Conservation (phyloP, 805 yeast genomes). For the Ogataea chonburiensis region DNA sequence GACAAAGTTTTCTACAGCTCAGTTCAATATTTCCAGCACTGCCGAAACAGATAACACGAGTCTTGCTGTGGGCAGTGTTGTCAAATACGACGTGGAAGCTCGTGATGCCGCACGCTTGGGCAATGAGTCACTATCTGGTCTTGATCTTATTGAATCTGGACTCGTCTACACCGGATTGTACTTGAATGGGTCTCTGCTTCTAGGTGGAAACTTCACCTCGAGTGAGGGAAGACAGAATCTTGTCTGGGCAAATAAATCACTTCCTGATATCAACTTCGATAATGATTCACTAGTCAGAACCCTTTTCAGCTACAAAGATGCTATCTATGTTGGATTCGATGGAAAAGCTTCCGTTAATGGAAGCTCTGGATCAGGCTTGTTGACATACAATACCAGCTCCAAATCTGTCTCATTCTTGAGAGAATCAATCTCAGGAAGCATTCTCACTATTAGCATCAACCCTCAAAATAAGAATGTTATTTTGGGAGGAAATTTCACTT, state of each 20-base stretch:
- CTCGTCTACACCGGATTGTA: conserved; percentile 37
- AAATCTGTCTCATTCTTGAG: conserved; percentile 41
- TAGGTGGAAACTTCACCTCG: conserved; percentile 58
- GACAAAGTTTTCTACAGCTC: conserved; percentile 45
- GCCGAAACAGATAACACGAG: conserved; percentile 15
- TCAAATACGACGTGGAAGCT: conserved; percentile 20
- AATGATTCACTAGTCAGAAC: conserved; percentile 21
- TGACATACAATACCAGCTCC: conserved; percentile 49
- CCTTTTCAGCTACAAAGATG: conserved; percentile 38
- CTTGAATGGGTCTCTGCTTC: conserved; percentile 44
- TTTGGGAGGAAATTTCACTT: conserved; percentile 72
- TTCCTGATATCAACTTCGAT: conserved; percentile 20
- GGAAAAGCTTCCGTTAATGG: conserved; percentile 32
- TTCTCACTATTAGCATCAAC: conserved; percentile 42
- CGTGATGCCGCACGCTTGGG: conserved; percentile 16
- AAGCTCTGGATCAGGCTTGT: conserved; percentile 41
- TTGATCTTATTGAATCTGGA: conserved; percentile 6
- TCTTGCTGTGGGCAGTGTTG: conserved; percentile 24
- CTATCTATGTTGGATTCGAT: conserved; percentile 47
- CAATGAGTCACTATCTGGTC: neutral
- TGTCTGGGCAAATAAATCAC: conserved; percentile 21
- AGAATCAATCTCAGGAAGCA: conserved; percentile 34
- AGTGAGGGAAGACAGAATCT: conserved; percentile 20
- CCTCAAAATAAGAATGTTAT: conserved; percentile 46
- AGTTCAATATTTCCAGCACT: conserved; percentile 34